Percentiles rank a stretch among this genome's conserved stretches.
Conservation (phyloP, 2,329 filamentous ascomycete species). For the Fusarium sp. region DNA sequence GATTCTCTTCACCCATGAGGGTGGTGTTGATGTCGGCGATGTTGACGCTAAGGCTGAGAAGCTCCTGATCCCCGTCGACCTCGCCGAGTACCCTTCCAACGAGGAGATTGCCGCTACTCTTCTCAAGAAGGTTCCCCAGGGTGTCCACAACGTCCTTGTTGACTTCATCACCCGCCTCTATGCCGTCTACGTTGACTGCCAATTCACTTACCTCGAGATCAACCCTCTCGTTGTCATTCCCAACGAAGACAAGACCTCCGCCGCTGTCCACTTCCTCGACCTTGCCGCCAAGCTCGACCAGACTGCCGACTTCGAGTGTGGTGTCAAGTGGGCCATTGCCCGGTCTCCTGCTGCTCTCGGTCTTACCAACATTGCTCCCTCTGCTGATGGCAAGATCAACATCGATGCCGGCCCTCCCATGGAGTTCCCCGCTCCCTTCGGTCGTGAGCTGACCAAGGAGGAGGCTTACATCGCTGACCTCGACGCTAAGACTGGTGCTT, state of each 20-base stretch:
- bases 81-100: constrained; percentile 94
- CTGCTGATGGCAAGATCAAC: constrained; percentile 80
- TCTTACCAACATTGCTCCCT: constrained; percentile 73
- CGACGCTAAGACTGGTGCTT: constrained; percentile 99
- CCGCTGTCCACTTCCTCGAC: constrained; percentile 97
- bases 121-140: constrained; percentile 92
- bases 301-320: constrained; percentile 99
- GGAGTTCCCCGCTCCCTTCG: constrained; percentile 99
- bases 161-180: constrained; percentile 99
- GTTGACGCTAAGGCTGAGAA: constrained; percentile 99
- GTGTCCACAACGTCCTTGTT: constrained; percentile 96
- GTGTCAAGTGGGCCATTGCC: constrained; percentile 98
- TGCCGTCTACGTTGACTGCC: constrained; percentile 98
- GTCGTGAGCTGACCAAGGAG: constrained; percentile 98
- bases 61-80: constrained; percentile 95
- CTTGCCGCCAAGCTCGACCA: constrained; percentile 98
- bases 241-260: constrained; percentile 90
- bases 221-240: constrained; percentile 99
- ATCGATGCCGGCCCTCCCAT: constrained; percentile 97
- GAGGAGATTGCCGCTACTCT: constrained; percentile 87
- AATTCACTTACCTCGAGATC: constrained; percentile 99
- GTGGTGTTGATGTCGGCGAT: constrained; percentile 99
- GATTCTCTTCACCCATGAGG: constrained; percentile 99
- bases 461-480: constrained; percentile 99
- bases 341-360: constrained; percentile 90